phyloP scores from a whole-genome alignment of 192 early-diverging fungal species.

The Lobosporangium transversale region DNA sequence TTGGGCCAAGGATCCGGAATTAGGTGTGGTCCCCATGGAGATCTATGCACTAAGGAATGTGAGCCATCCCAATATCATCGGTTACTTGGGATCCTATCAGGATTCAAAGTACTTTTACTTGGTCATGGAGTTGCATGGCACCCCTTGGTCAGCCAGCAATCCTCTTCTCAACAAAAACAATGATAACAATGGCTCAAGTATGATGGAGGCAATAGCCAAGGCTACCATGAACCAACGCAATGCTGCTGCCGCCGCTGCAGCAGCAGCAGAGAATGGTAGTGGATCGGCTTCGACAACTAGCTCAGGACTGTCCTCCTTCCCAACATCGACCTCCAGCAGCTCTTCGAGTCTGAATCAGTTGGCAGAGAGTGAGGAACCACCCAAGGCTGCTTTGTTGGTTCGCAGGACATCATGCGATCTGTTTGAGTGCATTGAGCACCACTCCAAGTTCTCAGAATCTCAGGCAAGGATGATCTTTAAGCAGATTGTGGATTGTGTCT shows the following conservation, averaged over 20 bases:
- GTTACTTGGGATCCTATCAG: slow-evolving; percentile 62
- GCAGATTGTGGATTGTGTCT: slow-evolving; percentile 74
- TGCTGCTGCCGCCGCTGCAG: no score
- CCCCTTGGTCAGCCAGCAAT: slow-evolving; percentile 56
- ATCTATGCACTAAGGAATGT: slow-evolving; percentile 63
- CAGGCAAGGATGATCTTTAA: slow-evolving; percentile 72
- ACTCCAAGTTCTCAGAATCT: slow-evolving; percentile 68
- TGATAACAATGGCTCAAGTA: neutral
- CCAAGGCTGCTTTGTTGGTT: slow-evolving; percentile 51
- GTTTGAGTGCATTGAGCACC: slow-evolving; percentile 82
- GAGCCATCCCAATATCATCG: slow-evolving; percentile 71
- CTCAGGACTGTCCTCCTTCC: slow-evolving; percentile 35
- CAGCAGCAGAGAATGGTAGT: no score
- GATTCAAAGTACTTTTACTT: slow-evolving; percentile 61
- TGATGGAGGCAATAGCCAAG: slow-evolving; percentile 41
- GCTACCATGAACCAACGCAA: slow-evolving; percentile 33
- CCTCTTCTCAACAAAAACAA: slow-evolving; percentile 33
- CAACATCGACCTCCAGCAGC: slow-evolving; percentile 20
- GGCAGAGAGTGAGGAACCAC: slow-evolving; percentile 19
- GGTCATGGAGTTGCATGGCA: slow-evolving; percentile 69
- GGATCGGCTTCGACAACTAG: slow-evolving; percentile 35
- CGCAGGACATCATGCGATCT: slow-evolving; percentile 72
- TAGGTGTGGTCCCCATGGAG: slow-evolving; percentile 64
- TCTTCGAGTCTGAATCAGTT: slow-evolving; percentile 41
- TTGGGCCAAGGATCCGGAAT: slow-evolving; percentile 59